Percentiles rank a stretch among this genome's conserved stretches.
These are phyloP conservation scores for Candida ulmi DNA, from an alignment of 805 yeast genomes.

Conservation along the genomic window DNA sequence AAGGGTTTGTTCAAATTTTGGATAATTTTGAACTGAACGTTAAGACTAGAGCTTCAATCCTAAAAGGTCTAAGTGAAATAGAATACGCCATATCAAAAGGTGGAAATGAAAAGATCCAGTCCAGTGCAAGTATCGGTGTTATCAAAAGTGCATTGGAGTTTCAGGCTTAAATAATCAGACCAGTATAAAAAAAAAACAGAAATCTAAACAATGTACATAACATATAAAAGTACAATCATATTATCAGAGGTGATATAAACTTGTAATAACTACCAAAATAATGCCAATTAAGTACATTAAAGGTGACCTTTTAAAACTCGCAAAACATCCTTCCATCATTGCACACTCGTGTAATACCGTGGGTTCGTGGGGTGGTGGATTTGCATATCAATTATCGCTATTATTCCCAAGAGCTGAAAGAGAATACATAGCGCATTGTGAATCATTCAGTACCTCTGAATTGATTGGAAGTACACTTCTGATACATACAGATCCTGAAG, in stretches of 20 bases:
- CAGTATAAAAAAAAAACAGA: conserved; percentile 1
- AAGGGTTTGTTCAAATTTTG: conserved; percentile 68
- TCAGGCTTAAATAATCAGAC: conserved; percentile 14
- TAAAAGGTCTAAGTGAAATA: conserved; percentile 74
- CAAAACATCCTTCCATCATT: conserved; percentile 37
- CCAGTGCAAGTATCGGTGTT: conserved; percentile 85
- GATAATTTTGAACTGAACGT: conserved; percentile 61
- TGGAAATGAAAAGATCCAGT: conserved; percentile 85
- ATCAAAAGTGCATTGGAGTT: conserved; percentile 48
- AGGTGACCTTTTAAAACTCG: conserved; percentile 50
- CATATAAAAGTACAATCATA: no score
- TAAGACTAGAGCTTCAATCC: conserved; percentile 54
- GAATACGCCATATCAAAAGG: conserved; percentile 92
- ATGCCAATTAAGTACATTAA: conserved; percentile 33
- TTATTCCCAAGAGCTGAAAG: conserved; percentile 54
- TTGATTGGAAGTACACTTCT: conserved; percentile 54
- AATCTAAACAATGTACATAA: no score
- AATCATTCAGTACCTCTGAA: conserved; percentile 18
- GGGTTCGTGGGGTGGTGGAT: conserved; percentile 85
- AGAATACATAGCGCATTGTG: conserved; percentile 31
- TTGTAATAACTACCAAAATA: no score
- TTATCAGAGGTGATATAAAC: no score
- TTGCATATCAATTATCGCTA: conserved; percentile 53
- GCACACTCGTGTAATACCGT: conserved; percentile 79
- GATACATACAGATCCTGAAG: conserved; percentile 29